Conservation (phyloP, 1,284 basidiomycete genomes). For the Dichomitus squalens region DNA sequence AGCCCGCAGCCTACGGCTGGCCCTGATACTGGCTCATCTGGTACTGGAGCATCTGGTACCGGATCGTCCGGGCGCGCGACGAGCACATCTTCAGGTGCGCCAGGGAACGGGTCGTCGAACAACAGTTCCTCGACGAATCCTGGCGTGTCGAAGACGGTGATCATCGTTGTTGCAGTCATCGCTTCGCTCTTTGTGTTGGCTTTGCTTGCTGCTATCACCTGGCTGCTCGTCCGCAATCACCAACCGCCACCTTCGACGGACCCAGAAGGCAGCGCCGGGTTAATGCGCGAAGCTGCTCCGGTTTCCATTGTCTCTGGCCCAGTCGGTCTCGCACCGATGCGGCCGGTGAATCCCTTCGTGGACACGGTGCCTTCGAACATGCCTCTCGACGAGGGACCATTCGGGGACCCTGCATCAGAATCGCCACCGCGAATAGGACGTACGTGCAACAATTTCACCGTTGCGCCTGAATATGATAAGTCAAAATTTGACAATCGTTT, state of each 20-base stretch:
- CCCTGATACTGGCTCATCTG: neutral
- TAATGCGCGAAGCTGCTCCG: constrained; percentile 19
- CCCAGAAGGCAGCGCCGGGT: constrained; percentile 13
- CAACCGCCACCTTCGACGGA: constrained; percentile 8
- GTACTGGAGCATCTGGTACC: neutral
- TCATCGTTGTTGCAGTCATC: constrained; percentile 30
- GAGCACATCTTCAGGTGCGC: neutral
- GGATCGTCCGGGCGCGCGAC: neutral
- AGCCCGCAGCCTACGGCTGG: neutral
- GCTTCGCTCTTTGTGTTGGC: constrained; percentile 28
- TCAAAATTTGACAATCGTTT: neutral
- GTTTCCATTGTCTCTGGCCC: constrained; percentile 14
- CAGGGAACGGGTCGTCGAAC: neutral
- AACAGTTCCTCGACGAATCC: neutral
- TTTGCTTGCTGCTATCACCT: constrained; percentile 23
- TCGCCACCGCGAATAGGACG: neutral
- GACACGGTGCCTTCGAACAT: constrained; percentile 13
- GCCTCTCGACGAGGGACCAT: constrained; percentile 15
- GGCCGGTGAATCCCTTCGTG: constrained; percentile 25
- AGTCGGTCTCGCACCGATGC: constrained; percentile 10
- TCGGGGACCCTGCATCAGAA: neutral
- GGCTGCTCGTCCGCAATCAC: constrained; percentile 22
- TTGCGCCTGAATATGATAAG: neutral
- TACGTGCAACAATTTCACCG: neutral
- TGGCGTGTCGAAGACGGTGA: constrained; percentile 27